Conservation (phyloP, 345 rosid species). For the Chamaenerion angustifolium region DNA sequence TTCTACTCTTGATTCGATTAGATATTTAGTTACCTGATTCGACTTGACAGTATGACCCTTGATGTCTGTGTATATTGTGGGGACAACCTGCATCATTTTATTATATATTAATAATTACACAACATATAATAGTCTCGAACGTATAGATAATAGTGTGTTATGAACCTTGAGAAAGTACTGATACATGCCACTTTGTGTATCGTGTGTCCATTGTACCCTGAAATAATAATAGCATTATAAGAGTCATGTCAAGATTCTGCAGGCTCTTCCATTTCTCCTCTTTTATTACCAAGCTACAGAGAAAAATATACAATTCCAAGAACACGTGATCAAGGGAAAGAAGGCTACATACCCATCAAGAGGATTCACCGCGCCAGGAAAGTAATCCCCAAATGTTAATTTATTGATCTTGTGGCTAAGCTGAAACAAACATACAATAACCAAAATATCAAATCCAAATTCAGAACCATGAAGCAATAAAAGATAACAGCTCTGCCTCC, state of each 20-base stretch:
- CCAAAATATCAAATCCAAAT: constrained; percentile 1
- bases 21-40: constrained; percentile 43
- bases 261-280: too few species aligned
- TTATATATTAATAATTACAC: too few species aligned
- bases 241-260: background rate
- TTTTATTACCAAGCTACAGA: too few species aligned
- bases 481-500: too few species aligned
- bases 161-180: constrained; percentile 65
- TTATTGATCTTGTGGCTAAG: constrained; percentile 66
- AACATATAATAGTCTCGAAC: too few species aligned
- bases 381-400: constrained; percentile 66
- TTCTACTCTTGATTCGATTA: too few species aligned
- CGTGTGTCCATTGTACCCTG: constrained; percentile 57
- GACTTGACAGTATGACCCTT: constrained; percentile 45
- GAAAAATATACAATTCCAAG: too few species aligned
- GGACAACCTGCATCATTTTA: constrained; percentile 57
- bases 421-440: constrained; percentile 16
- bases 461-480: background rate
- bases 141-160: too few species aligned
- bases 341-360: constrained; percentile 49
- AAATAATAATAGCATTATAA: constrained; percentile 2
- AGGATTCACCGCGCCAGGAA: constrained; percentile 85
- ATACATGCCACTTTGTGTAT: constrained; percentile 40
- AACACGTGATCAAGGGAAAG: background rate
- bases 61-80: constrained; percentile 64